Conservation (phyloP, 345 rosid genomes). For the Draba incana region DNA sequence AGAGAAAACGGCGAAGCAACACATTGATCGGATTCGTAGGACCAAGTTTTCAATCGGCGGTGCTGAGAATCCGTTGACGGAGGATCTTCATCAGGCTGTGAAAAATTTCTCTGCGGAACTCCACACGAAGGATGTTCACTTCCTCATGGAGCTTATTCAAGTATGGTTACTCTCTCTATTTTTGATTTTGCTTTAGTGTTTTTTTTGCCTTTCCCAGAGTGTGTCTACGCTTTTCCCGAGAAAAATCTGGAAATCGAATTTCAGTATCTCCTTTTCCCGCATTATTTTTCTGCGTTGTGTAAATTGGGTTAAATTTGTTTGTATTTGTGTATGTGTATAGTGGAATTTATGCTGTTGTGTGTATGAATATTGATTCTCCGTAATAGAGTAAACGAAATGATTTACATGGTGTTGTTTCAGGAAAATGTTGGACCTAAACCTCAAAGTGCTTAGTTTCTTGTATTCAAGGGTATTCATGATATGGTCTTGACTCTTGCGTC, state of each 20-base stretch:
- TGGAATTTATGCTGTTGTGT: not conserved
- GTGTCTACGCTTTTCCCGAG: too few species aligned
- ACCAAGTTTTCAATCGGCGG: constrained; percentile 62
- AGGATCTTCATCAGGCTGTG: constrained; percentile 67
- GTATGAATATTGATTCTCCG: too few species aligned
- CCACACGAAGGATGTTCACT: constrained; percentile 67
- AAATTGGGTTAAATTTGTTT: not conserved
- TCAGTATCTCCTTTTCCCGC: not conserved
- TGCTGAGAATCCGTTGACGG: constrained; percentile 47
- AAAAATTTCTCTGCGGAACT: constrained; percentile 69
- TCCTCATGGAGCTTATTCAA: constrained; percentile 77
- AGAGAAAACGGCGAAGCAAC: constrained; percentile 37
- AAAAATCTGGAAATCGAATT: not conserved
- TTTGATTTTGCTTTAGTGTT: too few species aligned
- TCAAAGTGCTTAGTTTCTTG: too few species aligned
- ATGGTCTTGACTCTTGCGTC: not conserved
- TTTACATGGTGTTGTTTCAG: too few species aligned
- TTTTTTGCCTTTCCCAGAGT: too few species aligned
- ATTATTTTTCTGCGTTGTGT: not conserved
- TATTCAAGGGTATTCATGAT: too few species aligned
- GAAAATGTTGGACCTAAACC: too few species aligned
- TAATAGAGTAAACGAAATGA: too few species aligned
- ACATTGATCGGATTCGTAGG: constrained; percentile 55
- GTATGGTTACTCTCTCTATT: constrained; percentile 31
- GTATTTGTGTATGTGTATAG: not conserved